Evolutionary conservation across 2,329 filamentous ascomycete species (phyloP).

Genomic region (Colletotrichum kahawae): DNA sequence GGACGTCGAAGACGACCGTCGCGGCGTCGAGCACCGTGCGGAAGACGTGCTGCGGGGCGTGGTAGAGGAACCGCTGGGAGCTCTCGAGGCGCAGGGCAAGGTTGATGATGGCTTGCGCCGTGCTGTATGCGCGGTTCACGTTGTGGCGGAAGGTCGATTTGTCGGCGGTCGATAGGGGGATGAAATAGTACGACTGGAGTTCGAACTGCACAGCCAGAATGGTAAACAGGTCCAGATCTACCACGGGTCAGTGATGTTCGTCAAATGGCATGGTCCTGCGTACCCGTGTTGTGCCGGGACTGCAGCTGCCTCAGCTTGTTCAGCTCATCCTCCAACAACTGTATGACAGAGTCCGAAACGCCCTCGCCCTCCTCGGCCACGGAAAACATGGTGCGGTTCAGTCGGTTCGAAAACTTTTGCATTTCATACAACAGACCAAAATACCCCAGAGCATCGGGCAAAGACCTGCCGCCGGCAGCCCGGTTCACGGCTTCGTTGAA

Average conservation of each 20-base stretch:
- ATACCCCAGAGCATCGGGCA: conserved; percentile 47
- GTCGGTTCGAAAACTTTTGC: conserved; percentile 54
- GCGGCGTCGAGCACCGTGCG: conserved; percentile 49
- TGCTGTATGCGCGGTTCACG: conserved; percentile 52
- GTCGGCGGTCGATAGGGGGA: conserved; percentile 44
- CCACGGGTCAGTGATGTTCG: background rate
- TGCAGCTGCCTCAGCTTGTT: conserved; percentile 50
- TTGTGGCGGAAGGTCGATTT: conserved; percentile 47
- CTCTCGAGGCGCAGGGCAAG: conserved; percentile 32
- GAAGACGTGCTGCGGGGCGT: conserved; percentile 56
- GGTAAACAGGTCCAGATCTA: conserved; percentile 55
- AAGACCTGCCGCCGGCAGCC: conserved; percentile 42
- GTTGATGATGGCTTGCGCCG: conserved; percentile 50
- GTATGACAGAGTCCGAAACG: conserved; percentile 51
- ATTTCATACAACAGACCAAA: conserved; percentile 53
- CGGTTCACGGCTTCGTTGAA: conserved; percentile 56
- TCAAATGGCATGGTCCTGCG: background rate
- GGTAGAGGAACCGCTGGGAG: conserved; percentile 39
- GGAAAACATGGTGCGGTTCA: conserved; percentile 52
- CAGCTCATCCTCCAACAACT: conserved; percentile 57
- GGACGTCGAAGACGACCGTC: conserved; percentile 38
- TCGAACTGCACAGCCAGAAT: conserved; percentile 56
- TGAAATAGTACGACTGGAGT: conserved; percentile 58
- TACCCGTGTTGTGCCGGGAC: conserved; percentile 53
- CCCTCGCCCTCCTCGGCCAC: conserved; percentile 51